These are phyloP conservation scores for Spatholobus suberectus DNA, from an alignment of 306 rosid genomes.

Conservation along the genomic window DNA sequence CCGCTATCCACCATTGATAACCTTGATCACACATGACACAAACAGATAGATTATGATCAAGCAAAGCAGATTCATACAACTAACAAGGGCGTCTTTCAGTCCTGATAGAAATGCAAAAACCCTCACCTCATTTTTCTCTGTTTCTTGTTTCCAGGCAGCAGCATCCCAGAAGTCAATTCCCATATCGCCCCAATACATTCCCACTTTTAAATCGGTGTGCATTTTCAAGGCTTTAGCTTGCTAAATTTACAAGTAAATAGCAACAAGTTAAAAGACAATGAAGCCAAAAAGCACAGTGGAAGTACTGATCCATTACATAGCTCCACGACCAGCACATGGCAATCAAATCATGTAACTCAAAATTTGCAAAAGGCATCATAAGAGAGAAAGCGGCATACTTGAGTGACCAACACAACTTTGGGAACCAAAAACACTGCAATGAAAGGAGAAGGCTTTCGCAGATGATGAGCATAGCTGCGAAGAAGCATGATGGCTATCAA, in stretches of 20 bases:
- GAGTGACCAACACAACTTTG: constrained; percentile 77
- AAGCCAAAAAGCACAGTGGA: not conserved
- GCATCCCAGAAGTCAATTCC: constrained; percentile 77
- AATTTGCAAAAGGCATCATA: constrained; percentile 6
- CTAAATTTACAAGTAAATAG: constrained; percentile 44
- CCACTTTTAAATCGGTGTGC: constrained; percentile 76
- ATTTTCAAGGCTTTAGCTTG: constrained; percentile 73
- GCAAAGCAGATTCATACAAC: constrained; percentile 12
- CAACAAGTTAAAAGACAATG: not conserved
- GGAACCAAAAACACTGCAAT: constrained; percentile 88
- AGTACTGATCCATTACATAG: not conserved
- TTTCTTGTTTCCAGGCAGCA: constrained; percentile 60
- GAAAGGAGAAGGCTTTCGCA: constrained; percentile 71
- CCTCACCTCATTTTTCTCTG: constrained; percentile 67
- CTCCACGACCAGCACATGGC: not conserved
- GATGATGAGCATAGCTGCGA: constrained; percentile 67
- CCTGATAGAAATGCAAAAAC: constrained; percentile 5
- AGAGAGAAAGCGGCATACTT: constrained; percentile 50
- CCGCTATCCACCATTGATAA: too few species aligned
- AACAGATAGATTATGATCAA: not conserved
- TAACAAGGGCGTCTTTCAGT: not conserved
- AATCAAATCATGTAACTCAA: not conserved
- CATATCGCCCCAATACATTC: constrained; percentile 78
- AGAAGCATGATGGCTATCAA: constrained; percentile 91
- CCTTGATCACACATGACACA: not conserved